Base-by-base conservation (phyloP, 2,329 filamentous ascomycete genomes). In the Penicillium psychrosexuale region DNA sequence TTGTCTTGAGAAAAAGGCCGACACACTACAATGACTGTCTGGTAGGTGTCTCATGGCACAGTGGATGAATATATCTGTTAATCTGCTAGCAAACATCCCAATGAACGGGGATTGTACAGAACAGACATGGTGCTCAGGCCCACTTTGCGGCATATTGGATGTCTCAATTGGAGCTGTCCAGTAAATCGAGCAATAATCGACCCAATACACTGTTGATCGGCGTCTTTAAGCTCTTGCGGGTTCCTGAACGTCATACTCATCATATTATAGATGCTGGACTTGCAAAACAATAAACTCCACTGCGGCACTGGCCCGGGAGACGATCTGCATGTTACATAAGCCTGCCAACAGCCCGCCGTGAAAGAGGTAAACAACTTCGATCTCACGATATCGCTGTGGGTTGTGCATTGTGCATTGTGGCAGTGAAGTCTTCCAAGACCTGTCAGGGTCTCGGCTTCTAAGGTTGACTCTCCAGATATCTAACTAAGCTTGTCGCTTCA, bases 321-420 rank as follows among this genome's bases (percentile, higher is more conserved):
- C 37, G 55, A 60, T 60, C 53, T 51, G 24, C 53, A 34, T 39
- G 24, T 62, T 65, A 60, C 55, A 43, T 64, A 64, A 64, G 36
- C 52, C n/a, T 30, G 8, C n/a, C n/a, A 33, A 24, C 22, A 6
- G 4, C 5, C 22, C 22, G 15, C 12, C 17, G n/a, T 22, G 38
- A 27, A 27, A 40, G 22, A 19, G 38, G 22, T 9, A 40, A 59
- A 56, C 51, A 61, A 59, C 51, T 24, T 36, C 39, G 7, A 24
- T 22, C 31, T 37, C 19, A 34, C 22, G 13, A 37, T 34, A 44
- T 43, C 28, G 6, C 22, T 15, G 36, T 19, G 13, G 7, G 39
- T 47, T 47, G 19, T 22, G 19, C 19, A 22, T 22, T 15, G 36
- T 19, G 13, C 4, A 46, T 47, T 47, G 42, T 47, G 50, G 28